Evolutionary conservation across 768 basidiomycete genomes (phyloP).

Genomic region (Nevesoporus exiguus): DNA sequence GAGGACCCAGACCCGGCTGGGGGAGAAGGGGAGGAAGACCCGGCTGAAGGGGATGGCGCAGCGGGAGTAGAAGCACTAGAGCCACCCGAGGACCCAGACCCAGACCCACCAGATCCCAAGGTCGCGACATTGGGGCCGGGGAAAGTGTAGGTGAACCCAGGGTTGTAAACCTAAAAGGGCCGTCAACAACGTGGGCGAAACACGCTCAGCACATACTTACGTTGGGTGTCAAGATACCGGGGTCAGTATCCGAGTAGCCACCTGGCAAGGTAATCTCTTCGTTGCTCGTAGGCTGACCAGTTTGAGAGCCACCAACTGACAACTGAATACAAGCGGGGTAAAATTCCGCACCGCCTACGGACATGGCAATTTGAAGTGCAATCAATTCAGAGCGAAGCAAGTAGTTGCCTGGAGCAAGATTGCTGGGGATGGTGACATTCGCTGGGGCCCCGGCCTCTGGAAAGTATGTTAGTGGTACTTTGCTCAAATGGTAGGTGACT

Average conservation of each 20-base stretch:
- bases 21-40: background rate
- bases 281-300: constrained; percentile 17
- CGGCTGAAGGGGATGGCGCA: background rate
- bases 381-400: constrained; percentile 76
- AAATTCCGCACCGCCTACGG: constrained; percentile 49
- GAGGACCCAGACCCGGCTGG: background rate
- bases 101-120: constrained; percentile 24
- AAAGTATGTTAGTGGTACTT: background rate
- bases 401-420: constrained; percentile 65
- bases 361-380: constrained; percentile 60
- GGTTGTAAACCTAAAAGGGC: constrained; percentile 25
- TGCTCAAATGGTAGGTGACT: constrained; percentile 9
- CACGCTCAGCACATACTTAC: constrained; percentile 23
- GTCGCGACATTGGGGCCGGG: constrained; percentile 49
- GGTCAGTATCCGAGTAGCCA: constrained; percentile 62
- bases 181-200: background rate
- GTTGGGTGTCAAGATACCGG: constrained; percentile 58
- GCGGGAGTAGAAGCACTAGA: background rate
- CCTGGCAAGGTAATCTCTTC: constrained; percentile 63
- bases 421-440: constrained; percentile 41
- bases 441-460: constrained; percentile 39
- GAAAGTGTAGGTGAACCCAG: constrained; percentile 39
- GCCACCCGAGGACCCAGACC: constrained; percentile 4
- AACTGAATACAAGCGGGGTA: constrained; percentile 29
- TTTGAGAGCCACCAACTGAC: constrained; percentile 26